These are phyloP conservation scores for Candida frijolesensis DNA, from an alignment of 1,139 yeast genomes.

Conservation along the genomic window DNA sequence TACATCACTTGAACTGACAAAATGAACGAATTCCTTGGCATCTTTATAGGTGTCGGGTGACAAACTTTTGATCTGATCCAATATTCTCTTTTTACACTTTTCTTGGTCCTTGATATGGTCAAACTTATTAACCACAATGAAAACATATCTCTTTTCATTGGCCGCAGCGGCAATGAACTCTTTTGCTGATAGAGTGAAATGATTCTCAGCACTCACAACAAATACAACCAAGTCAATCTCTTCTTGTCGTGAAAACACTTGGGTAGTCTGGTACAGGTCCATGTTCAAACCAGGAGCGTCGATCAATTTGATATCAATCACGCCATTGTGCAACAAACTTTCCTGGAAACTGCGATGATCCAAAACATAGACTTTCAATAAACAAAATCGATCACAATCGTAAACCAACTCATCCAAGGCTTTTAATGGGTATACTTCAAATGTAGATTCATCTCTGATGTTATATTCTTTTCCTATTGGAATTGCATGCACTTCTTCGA, in stretches of 20 bases:
- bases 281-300: constrained; percentile 97
- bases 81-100: constrained; percentile 71
- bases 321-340: constrained; percentile 83
- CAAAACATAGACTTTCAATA: constrained; percentile 79
- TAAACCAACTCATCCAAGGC: constrained; percentile 72
- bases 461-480: constrained; percentile 55
- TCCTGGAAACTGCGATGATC: constrained; percentile 71
- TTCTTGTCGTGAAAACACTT: constrained; percentile 93
- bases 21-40: constrained; percentile 90
- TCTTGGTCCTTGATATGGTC: constrained; percentile 81
- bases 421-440: constrained; percentile 52
- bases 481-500: constrained; percentile 96
- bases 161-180: constrained; percentile 93
- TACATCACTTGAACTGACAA: constrained; percentile 67
- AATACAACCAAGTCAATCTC: constrained; percentile 96
- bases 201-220: constrained; percentile 95
- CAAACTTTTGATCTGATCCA: constrained; percentile 83
- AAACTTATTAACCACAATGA: constrained; percentile 91
- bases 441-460: constrained; percentile 65
- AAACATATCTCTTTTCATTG: constrained; percentile 86
- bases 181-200: constrained; percentile 89
- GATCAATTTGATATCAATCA: constrained; percentile 86
- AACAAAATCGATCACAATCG: constrained; percentile 68
- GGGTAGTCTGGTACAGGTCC: constrained; percentile 93
- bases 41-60: constrained; percentile 93